These are phyloP conservation scores for Calonectria hongkongensis DNA, from an alignment of 2,329 filamentous ascomycete species.

Conservation along the genomic window DNA sequence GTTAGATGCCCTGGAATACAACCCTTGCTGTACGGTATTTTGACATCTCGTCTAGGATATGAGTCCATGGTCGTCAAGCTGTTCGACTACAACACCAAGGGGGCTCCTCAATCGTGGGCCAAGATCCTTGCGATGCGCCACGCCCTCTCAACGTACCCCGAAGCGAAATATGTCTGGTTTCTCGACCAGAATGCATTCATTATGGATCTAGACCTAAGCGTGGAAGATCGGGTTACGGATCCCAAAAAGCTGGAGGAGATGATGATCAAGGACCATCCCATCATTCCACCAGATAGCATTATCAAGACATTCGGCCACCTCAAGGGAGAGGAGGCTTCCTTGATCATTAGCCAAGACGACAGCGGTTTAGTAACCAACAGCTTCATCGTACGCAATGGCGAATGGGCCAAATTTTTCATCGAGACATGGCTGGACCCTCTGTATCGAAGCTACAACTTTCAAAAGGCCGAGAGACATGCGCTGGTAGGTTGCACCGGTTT, in stretches of 20 bases:
- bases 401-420: conserved; percentile 94
- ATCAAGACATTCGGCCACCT: conserved; percentile 94
- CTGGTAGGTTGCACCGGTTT: conserved; percentile 75
- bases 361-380: conserved; percentile 86
- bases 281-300: conserved; percentile 96
- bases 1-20: conserved; percentile 68
- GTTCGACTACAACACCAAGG: conserved; percentile 83
- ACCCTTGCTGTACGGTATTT: not conserved
- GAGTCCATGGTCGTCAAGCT: conserved; percentile 86
- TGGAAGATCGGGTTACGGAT: conserved; percentile 83
- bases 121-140: conserved; percentile 91
- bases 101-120: conserved; percentile 79
- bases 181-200: conserved; percentile 90
- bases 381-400: conserved; percentile 87
- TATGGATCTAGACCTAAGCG: conserved; percentile 84
- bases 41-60: conserved; percentile 78
- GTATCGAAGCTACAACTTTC: conserved; percentile 96
- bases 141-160: conserved; percentile 86
- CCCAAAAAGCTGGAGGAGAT: conserved; percentile 80
- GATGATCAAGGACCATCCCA: conserved; percentile 89
- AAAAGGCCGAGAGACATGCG: conserved; percentile 94
- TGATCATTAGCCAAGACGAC: conserved; percentile 89
- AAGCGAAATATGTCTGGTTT: conserved; percentile 89
- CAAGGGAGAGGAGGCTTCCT: conserved; percentile 84
- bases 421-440: conserved; percentile 98